Percentiles rank a stretch among this genome's conserved stretches.
Conservation (phyloP, 2,329 filamentous ascomycete species). For the Xenoacremonium recifei region DNA sequence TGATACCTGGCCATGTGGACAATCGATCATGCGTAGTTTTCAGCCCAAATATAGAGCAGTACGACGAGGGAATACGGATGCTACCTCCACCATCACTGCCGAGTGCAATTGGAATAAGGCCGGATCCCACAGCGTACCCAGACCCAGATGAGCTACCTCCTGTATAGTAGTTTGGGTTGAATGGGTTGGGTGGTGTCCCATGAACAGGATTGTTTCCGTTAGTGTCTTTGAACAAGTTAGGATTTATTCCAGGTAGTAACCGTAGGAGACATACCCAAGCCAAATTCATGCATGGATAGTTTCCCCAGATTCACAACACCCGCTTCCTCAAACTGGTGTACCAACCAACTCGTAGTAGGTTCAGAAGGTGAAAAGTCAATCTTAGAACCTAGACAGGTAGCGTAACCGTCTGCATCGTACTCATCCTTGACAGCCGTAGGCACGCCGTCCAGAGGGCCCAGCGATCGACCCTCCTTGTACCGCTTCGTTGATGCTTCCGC, state of each 20-base stretch:
- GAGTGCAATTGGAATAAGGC: constrained; percentile 68
- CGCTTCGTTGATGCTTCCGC: constrained; percentile 44
- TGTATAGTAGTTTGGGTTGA: constrained; percentile 70
- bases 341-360: constrained; percentile 65
- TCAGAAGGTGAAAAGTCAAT: too few relatives aligned
- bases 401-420: constrained; percentile 72
- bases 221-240: constrained; percentile 49
- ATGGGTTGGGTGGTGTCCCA: constrained; percentile 75
- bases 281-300: constrained; percentile 74
- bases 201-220: constrained; percentile 72
- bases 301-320: constrained; percentile 73
- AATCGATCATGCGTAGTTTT: constrained; percentile 70
- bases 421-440: constrained; percentile 77
- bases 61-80: constrained; percentile 70
- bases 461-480: constrained; percentile 52
- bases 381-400: too few relatives aligned
- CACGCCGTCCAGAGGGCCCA: constrained; percentile 69
- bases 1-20: constrained; percentile 58
- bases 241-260: not conserved
- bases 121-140: constrained; percentile 67
- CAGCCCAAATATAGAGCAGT: constrained; percentile 72
- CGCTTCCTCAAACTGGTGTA: constrained; percentile 66
- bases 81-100: constrained; percentile 74
- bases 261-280: constrained; percentile 51
- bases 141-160: constrained; percentile 76